These are phyloP conservation scores for Talaromyces albobiverticillius DNA, from an alignment of 2,329 filamentous ascomycete species.

Conservation along the genomic window DNA sequence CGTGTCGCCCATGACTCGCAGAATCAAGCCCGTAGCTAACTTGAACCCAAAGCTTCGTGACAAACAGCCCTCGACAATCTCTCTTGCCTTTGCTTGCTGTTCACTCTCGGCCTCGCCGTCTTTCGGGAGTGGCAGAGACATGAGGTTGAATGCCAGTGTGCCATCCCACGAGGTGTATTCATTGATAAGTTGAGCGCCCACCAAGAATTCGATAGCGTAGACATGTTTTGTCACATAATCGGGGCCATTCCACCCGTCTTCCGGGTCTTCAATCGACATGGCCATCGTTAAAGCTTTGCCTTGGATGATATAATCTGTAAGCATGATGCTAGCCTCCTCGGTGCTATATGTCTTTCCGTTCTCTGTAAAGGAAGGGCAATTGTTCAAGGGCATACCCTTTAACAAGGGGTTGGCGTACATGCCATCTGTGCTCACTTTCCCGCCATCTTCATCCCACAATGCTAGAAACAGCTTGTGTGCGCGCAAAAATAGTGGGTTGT, in stretches of 20 bases:
- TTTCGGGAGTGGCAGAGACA: constrained; percentile 44
- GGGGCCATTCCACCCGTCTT: constrained; percentile 55
- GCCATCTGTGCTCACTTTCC: constrained; percentile 49
- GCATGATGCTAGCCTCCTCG: constrained; percentile 41
- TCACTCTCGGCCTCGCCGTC: constrained; percentile 39
- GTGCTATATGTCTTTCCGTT: constrained; percentile 31
- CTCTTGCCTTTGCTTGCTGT: constrained; percentile 49
- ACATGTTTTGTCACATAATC: constrained; percentile 49
- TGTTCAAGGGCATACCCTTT: constrained; percentile 42
- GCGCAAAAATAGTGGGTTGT: constrained; percentile 50
- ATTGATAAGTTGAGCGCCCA: constrained; percentile 53
- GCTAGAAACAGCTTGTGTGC: constrained; percentile 51
- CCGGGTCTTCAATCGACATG: constrained; percentile 51
- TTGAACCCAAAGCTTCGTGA: constrained; percentile 54
- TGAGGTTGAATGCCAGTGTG: constrained; percentile 47
- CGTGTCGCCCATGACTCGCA: constrained; percentile 50
- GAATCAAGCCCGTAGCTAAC: constrained; percentile 54
- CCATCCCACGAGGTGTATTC: constrained; percentile 53
- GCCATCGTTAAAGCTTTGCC: constrained; percentile 53
- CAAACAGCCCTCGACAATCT: constrained; percentile 54
- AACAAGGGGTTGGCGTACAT: constrained; percentile 51
- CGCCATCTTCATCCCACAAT: constrained; percentile 49
- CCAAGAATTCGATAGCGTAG: constrained; percentile 52
- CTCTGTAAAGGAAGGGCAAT: constrained; percentile 20
- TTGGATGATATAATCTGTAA: constrained; percentile 59